These are phyloP conservation scores for Penicillium paradoxum DNA, from an alignment of 495 filamentous ascomycete genomes.

Conservation along the genomic window DNA sequence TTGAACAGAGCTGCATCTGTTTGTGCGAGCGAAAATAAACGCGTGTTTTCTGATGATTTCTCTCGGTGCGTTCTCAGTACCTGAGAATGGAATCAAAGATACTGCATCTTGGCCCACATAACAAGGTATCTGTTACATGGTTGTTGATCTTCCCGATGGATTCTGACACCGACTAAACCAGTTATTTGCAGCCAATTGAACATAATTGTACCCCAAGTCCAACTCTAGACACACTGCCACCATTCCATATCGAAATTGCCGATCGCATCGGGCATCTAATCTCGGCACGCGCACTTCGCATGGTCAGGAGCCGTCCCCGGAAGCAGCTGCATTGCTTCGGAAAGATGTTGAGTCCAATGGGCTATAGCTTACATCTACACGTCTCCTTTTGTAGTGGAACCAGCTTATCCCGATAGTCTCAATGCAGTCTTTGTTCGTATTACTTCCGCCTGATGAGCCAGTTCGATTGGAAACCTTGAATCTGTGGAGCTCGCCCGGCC, in stretches of 20 bases:
- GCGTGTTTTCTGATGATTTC: too few relatives aligned
- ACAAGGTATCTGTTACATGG: too few relatives aligned
- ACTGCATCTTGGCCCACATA: too few relatives aligned
- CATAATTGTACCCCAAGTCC: neutral
- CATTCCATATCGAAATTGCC: neutral
- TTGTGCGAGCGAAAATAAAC: neutral
- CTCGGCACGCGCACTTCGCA: neutral
- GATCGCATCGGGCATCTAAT: neutral
- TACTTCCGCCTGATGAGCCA: neutral
- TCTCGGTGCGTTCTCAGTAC: too few relatives aligned
- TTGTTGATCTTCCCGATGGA: too few relatives aligned
- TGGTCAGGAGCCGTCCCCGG: neutral
- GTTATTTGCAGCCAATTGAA: too few relatives aligned
- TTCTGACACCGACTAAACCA: too few relatives aligned
- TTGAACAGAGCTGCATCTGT: neutral
- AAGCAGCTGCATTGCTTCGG: neutral
- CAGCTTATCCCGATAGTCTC: neutral
- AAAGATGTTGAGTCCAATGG: neutral
- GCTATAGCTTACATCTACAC: neutral
- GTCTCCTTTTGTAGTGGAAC: neutral
- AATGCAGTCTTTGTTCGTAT: neutral
- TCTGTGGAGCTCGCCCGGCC: neutral
- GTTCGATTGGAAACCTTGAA: neutral
- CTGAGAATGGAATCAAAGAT: too few relatives aligned
- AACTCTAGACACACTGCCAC: neutral